phyloP scores from a whole-genome alignment of 2,329 filamentous ascomycete genomes.

The Phoma sp. region DNA sequence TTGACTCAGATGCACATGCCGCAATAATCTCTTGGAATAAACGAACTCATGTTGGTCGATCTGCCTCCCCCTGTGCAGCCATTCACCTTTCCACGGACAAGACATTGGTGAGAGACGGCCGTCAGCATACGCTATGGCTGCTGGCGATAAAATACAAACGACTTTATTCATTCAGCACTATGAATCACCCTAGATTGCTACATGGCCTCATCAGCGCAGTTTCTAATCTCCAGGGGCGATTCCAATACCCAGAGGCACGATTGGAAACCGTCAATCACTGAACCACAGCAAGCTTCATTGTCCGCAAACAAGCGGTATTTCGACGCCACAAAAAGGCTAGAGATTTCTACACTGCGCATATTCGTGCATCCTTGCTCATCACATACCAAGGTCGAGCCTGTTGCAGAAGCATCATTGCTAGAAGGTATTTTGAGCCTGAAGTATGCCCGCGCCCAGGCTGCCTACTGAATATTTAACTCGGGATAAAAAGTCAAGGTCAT shows the following conservation, averaged over 20 bases:
- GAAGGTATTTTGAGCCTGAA: not conserved
- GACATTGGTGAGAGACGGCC: not conserved
- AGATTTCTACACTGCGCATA: not conserved
- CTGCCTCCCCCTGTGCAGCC: not conserved
- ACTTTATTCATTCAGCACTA: not conserved
- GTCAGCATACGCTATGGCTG: not conserved
- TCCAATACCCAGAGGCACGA: slow-evolving; percentile 3
- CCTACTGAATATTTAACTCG: not conserved
- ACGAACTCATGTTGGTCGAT: not conserved
- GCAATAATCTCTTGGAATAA: not conserved
- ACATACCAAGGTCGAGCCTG: slow-evolving; percentile 4
- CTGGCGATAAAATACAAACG: not conserved
- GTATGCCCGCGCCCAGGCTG: not conserved
- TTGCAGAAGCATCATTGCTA: not conserved
- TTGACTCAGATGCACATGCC: not conserved
- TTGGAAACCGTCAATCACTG: not conserved
- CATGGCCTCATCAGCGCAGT: not conserved
- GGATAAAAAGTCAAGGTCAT: not conserved
- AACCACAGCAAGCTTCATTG: not conserved
- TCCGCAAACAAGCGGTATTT: not conserved
- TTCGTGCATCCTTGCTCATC: slow-evolving; percentile 1
- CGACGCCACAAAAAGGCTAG: not conserved
- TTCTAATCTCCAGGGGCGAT: not conserved
- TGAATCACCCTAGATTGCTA: not conserved
- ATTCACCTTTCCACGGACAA: not conserved